A percentile compares a stretch with the other conserved stretches of the same genome.
Evolutionary conservation across 352 stramenopile genomes (phyloP).

Genomic region (Pythium dissimile): DNA sequence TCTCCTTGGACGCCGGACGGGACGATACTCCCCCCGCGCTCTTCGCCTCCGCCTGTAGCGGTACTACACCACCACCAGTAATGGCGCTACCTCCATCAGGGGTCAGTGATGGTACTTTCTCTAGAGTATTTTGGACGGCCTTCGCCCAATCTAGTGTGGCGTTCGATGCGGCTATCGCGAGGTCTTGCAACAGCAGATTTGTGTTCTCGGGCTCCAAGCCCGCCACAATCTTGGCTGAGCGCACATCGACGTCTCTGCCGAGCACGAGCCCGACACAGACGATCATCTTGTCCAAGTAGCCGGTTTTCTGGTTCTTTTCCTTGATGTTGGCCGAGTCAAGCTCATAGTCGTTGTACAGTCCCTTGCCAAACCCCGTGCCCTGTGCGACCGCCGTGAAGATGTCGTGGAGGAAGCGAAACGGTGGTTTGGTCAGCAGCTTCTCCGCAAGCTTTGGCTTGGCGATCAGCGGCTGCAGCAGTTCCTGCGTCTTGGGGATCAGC

Average conservation of each 20-base stretch:
- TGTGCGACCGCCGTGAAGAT: constrained; percentile 88
- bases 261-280: constrained; percentile 63
- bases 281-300: constrained; percentile 88
- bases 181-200: constrained; percentile 71
- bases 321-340: constrained; percentile 81
- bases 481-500: constrained; percentile 77
- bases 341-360: constrained; percentile 81
- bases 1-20: constrained; percentile 45
- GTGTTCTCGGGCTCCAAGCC: constrained; percentile 84
- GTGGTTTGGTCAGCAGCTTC: constrained; percentile 94
- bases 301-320: constrained; percentile 82
- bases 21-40: constrained; percentile 16
- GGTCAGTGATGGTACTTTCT: constrained; percentile 60
- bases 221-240: constrained; percentile 83
- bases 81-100: constrained; percentile 36
- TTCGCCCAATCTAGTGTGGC: constrained; percentile 60
- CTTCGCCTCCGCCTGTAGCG: constrained; percentile 27
- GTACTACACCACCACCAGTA: constrained; percentile 5
- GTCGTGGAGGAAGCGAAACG: constrained; percentile 96
- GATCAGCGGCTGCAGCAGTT: constrained; percentile 87
- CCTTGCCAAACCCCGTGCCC: constrained; percentile 84
- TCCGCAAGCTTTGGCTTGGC: constrained; percentile 93
- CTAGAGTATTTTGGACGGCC: constrained; percentile 57
- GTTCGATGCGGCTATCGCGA: constrained; percentile 58
- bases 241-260: constrained; percentile 66